A percentile compares a stretch with the other conserved stretches of the same genome.
Evolutionary conservation across 73 alveolate genomes (phyloP).

Genomic region (Tetrahymena malaccensis): DNA sequence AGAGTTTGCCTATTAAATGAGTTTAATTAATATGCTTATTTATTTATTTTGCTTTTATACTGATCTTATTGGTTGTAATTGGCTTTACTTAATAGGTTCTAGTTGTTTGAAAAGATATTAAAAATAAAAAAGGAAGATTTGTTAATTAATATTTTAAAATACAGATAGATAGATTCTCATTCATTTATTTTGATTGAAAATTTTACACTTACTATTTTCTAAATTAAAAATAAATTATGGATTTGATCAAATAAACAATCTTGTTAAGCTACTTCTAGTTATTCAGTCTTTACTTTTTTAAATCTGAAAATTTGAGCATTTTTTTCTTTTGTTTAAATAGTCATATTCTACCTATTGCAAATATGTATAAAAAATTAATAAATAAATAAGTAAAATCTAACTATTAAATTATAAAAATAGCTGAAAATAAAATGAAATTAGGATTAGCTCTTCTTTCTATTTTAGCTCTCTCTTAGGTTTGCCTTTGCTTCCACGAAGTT

Average conservation of each 20-base stretch:
- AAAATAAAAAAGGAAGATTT: neutral
- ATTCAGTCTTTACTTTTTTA: too few species aligned
- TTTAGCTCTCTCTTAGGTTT: neutral
- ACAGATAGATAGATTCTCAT: too few species aligned
- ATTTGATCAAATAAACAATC: too few species aligned
- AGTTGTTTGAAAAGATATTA: neutral
- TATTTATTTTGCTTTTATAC: neutral
- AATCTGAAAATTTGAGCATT: too few species aligned
- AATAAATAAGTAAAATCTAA: neutral
- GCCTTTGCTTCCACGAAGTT: neutral
- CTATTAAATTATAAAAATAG: neutral
- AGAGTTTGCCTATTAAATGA: neutral
- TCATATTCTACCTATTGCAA: neutral
- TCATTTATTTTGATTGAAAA: neutral
- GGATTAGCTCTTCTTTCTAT: neutral
- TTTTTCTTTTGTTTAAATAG: too few species aligned
- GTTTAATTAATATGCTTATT: too few species aligned
- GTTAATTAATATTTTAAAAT: too few species aligned
- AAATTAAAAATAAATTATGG: neutral
- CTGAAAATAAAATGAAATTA: neutral
- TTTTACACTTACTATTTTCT: neutral
- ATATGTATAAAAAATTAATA: neutral
- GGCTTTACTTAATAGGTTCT: neutral
- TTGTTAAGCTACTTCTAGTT: neutral
- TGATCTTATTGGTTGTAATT: neutral